Evolutionary conservation across 2,329 filamentous ascomycete genomes (phyloP), one percentile per base, ranked within the genome.

Genomic region (Curvularia spicifera): DNA sequence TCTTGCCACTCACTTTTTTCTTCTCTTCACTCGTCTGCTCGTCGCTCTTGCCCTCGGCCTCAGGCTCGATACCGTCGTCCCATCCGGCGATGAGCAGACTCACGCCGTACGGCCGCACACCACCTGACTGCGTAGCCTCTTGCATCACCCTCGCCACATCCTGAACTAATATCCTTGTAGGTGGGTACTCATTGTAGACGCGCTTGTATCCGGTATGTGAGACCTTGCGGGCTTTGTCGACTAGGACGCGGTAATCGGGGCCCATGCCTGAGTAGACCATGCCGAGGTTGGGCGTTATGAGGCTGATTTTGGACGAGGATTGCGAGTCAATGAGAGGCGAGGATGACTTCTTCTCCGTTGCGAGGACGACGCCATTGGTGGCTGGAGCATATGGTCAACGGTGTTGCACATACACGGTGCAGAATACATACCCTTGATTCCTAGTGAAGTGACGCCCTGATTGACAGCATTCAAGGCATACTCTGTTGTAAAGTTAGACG

Each of bases 181-280:
- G 95, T n/a, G 95, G 95, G 83, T 99, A 99, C 83, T 99, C 95
- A 82, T 99, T 99, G 85, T 99, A 99, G 83, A 99, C 93, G 79
- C 95, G 92, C 87, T 99, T 99, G 88, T 99, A 99, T 79, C 89
- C 90, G 47, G 95, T 96, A 82, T 99, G 95, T 56, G 93, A 97
- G 68, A 97, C 95, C 81, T 98, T 99, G 76, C 95, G 93, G 70
- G 95, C 95, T 80, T 93, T 94, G 84, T 99, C 95, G 71, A 98
- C 95, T 53, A 99, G 86, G 57, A 99, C 92, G 79, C 95, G 89
- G 83, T 98, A 99, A 80, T 99, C 95, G 59, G 95, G 95, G 29
- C 95, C 94, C 95, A 99, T 99, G 77, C 95, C 95, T 51, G 93
- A 93, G 83, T 99, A 99, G 73, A 99, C 95, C 91, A 98, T 97